Base-by-base conservation (phyloP, 257 asterid genomes). In the Thymus quinquecostatus region DNA sequence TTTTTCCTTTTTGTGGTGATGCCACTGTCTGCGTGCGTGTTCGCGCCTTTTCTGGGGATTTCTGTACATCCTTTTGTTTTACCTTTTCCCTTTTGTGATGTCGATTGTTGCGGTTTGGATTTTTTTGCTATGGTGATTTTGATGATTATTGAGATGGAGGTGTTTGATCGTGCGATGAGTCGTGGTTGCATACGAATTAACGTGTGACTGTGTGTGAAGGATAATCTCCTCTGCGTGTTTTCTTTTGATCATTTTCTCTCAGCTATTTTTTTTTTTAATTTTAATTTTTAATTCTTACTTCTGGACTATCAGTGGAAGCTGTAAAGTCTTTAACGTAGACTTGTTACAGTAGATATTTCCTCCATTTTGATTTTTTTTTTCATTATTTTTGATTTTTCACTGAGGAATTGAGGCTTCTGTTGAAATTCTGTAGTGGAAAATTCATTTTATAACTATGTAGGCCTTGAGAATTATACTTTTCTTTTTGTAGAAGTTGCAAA, bases 321-420 rank as follows among this genome's bases (percentile, higher is more conserved):
- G 13, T 59, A 41, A 11, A 29, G 38, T 2, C 13, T 59, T 28
- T 27, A 48, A 30, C 32, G 41, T 30, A 1, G 0, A 8, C 70
- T 30, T 32, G 59, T 13, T 47, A 47, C 55, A 30, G 58, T 47
- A 13, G 57, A 13, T 64, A 64, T 64, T 64, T 64, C 29, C 28
- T 11, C 6, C 41, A 28, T 8, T 40, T 11, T 6, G 2, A 27
- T 21, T 21, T 21, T 21, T 2, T 47, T 66, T 62, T 57, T 34
- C 33, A 7, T 6, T 49, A 21, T 12, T 10, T 56, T 40, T 69
- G 0, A 14, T 63, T 40, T 28, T 63, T 61, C 29, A 28, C 10
- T 27, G 72, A 58, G 41, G 53, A 55, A 62, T 51, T 29, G 70
- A 71, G 70, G 70, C 54, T 61, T 60, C 64, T 54, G 64, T 34